Base-by-base conservation (phyloP, 805 yeast species). In the Citeromyces matritensis region DNA sequence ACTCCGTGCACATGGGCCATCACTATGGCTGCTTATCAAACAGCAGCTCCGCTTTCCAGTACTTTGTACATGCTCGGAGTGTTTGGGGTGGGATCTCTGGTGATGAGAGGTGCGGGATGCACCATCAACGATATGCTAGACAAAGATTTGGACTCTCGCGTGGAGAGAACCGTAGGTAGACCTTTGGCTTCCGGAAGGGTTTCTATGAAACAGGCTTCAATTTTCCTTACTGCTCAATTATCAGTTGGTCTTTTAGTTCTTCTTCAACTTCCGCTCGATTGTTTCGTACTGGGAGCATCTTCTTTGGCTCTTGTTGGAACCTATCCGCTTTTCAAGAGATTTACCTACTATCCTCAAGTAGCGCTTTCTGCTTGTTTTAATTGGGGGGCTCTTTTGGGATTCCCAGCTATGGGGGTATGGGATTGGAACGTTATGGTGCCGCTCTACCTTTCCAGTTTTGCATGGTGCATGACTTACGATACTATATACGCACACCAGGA, bases 91-190 rank as follows among this genome's bases (percentile, higher is more conserved):
- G 99, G 99, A 9, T 69, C 96, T 1, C 45, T 86, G 26, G 63
- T 88, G 11, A 91, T 93, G 94, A 69, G 99, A 51, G 95, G 97
- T 17, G 96, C 95, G 2, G 99, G 98, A 0, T 91, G 99, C 51
- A 86, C 95, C 0, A 76, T 91, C 34, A 91, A 91, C 49, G 99
- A 91, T 53, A 60, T 88, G 29, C 60, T 77, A 48, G 99, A 91
- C 49, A 60, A 84, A 33, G 64, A 88, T 37, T 60, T 86, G 30
- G 99, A 91, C 46, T 63, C 67, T 39, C 69, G 84, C 51, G 98
- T 91, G 3, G 78, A 79, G 6, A 67, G 99, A 40, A 88, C 97
- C 3, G 69, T 75, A 31, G 83, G 76, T 45, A 63, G 99, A 45
- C 99, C 99, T n/a, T 65, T 91, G 30, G 86, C 99, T 0, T 71